A percentile compares a stretch with the other conserved stretches of the same genome.
These are phyloP conservation scores for Elsinoe arachidis DNA, from an alignment of 2,329 filamentous ascomycete species.

Conservation along the genomic window DNA sequence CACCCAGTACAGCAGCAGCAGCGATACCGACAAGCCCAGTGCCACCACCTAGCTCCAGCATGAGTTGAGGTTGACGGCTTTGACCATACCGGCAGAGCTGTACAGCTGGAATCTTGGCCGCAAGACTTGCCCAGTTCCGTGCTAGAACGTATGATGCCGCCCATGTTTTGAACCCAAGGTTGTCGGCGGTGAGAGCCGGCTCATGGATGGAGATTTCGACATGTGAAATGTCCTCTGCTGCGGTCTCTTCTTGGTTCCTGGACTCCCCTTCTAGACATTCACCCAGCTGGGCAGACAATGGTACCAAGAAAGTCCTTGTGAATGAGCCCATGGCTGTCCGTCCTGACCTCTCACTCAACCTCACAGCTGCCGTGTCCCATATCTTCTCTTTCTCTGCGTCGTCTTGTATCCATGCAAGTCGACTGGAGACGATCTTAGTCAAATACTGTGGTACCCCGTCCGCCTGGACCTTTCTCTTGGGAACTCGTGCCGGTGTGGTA, in stretches of 20 bases:
- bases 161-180: constrained; percentile 92
- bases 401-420: constrained; percentile 58
- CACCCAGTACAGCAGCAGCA: constrained; percentile 62
- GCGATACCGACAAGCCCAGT: constrained; percentile 87
- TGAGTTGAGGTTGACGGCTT: constrained; percentile 22
- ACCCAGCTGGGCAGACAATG: constrained; percentile 1
- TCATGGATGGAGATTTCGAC: constrained; percentile 70
- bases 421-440: constrained; percentile 58
- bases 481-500: constrained; percentile 19
- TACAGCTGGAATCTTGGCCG: constrained; percentile 6
- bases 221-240: neutral
- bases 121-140: constrained; percentile 49
- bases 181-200: constrained; percentile 78
- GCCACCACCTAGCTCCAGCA: constrained; percentile 77
- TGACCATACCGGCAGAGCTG: neutral
- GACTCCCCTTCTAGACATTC: neutral
- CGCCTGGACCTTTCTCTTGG: constrained; percentile 36
- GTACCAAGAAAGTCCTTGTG: constrained; percentile 46
- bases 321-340: constrained; percentile 59
- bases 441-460: constrained; percentile 56
- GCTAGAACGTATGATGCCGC: constrained; percentile 81
- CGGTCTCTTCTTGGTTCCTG: constrained; percentile 22
- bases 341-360: constrained; percentile 80
- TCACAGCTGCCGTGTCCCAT: constrained; percentile 70
- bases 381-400: constrained; percentile 59